Percentiles rank a stretch among this genome's conserved stretches.
phyloP scores from a whole-genome alignment of 257 asterid species.

The Capsicum pubescens region DNA sequence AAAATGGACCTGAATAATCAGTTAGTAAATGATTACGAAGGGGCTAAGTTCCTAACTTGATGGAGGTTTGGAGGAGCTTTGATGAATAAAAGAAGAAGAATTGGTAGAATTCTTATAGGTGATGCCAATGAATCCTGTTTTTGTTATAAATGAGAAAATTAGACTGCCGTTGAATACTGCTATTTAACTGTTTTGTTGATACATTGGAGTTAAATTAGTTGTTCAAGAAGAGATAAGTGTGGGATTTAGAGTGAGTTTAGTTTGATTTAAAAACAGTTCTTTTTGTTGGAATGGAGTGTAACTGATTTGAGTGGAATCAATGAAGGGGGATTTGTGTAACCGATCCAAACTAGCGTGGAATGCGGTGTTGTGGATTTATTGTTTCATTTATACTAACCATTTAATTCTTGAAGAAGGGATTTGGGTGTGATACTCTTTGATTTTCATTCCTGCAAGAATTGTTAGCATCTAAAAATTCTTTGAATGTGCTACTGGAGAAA shows the following conservation, averaged over 20 bases:
- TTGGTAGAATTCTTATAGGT: background rate
- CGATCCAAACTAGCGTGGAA: background rate
- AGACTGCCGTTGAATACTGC: background rate
- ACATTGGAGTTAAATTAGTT: background rate
- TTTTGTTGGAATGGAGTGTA: background rate
- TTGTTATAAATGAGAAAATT: background rate
- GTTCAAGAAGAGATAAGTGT: background rate
- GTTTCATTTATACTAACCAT: background rate
- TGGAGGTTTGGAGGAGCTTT: slow-evolving; percentile 24
- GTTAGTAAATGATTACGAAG: background rate
- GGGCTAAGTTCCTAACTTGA: background rate
- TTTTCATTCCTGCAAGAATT: slow-evolving; percentile 8
- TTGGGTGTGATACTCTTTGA: background rate
- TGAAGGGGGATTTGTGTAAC: background rate
- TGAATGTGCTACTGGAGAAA: background rate
- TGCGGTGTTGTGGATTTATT: background rate
- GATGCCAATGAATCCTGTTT: background rate
- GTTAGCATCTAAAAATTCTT: background rate
- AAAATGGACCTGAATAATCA: background rate
- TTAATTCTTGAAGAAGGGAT: slow-evolving; percentile 17
- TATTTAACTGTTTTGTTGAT: background rate
- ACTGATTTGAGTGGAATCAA: background rate
- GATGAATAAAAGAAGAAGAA: background rate
- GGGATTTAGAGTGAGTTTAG: background rate
- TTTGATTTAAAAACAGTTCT: background rate